Percentiles rank a stretch among this genome's conserved stretches.
These are phyloP conservation scores for Neltuma alba DNA, from an alignment of 306 rosid genomes.

Conservation along the genomic window DNA sequence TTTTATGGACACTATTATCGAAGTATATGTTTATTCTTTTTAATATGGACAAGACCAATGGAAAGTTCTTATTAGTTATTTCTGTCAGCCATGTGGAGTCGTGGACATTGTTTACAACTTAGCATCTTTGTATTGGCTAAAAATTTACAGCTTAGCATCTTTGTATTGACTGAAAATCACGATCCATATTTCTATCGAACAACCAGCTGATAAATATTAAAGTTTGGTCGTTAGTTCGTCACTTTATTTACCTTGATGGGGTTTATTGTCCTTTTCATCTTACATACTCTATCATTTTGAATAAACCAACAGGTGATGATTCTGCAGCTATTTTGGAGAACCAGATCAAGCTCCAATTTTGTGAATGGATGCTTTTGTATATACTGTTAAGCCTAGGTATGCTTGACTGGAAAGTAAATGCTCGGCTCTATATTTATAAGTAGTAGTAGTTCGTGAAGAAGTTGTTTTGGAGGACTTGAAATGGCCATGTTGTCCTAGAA, in stretches of 20 bases:
- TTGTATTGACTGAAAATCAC: background rate
- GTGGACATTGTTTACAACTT: background rate
- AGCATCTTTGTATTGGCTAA: background rate
- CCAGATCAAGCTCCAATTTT: conserved; percentile 30
- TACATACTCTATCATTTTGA: conserved; percentile 10
- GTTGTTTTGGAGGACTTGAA: conserved; percentile 4
- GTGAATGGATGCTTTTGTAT: conserved; percentile 8
- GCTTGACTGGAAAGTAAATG: background rate
- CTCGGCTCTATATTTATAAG: background rate
- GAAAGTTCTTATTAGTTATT: background rate
- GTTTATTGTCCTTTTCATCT: conserved; percentile 26
- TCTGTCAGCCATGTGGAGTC: background rate
- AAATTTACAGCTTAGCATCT: background rate
- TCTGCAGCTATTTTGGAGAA: conserved; percentile 14
- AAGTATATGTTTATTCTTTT: background rate
- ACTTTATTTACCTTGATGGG: background rate
- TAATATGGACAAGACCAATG: background rate
- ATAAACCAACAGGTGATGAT: conserved; percentile 36
- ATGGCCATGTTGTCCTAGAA: background rate
- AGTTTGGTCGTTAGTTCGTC: background rate
- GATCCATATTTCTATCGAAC: background rate
- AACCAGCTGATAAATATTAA: background rate
- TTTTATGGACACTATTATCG: background rate
- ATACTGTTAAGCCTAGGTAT: conserved; percentile 30
- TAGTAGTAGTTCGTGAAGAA: background rate